Conservation (phyloP, 2,329 filamentous ascomycete genomes). For the Xenoacremonium recifei region DNA sequence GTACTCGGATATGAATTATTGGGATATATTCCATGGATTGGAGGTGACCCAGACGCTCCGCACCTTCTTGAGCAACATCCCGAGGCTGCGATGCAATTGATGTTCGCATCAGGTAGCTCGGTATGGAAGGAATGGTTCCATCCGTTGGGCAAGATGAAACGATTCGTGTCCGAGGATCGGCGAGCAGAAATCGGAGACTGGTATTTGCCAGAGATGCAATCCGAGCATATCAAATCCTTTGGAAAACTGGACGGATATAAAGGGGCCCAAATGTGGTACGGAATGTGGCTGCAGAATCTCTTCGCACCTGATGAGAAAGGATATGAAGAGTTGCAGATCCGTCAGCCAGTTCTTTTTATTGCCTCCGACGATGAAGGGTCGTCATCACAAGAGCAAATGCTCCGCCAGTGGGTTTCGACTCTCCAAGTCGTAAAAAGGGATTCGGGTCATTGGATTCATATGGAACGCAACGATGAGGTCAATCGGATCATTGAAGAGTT, state of each 20-base stretch:
- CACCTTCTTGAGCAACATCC: slow-evolving; percentile 21
- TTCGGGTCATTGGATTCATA: slow-evolving; percentile 34
- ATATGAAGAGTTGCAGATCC: slow-evolving; percentile 12
- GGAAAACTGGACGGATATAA: slow-evolving; percentile 23
- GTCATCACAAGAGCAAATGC: slow-evolving; percentile 22
- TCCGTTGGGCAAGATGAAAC: slow-evolving; percentile 25
- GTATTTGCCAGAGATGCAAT: slow-evolving; percentile 23
- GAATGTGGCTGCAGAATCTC: slow-evolving; percentile 30
- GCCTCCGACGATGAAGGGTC: slow-evolving; percentile 12
- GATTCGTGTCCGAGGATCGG: slow-evolving; percentile 22
- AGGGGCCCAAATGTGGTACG: slow-evolving; percentile 30
- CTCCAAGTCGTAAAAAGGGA: slow-evolving; percentile 36
- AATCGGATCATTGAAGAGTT: slow-evolving; percentile 24
- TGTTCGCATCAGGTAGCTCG: slow-evolving; percentile 24
- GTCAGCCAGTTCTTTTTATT: slow-evolving; percentile 23
- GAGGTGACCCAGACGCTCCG: slow-evolving; percentile 12
- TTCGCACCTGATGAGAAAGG: slow-evolving; percentile 24
- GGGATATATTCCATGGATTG: slow-evolving; percentile 32
- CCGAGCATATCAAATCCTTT: slow-evolving; percentile 23
- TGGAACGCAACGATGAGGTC: slow-evolving; percentile 26
- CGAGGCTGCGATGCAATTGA: slow-evolving; percentile 24
- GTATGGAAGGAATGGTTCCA: slow-evolving; percentile 27
- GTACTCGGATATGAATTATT: slow-evolving; percentile 28
- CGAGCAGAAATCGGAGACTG: slow-evolving; percentile 22
- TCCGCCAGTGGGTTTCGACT: slow-evolving; percentile 26